Conservation (phyloP, 768 basidiomycete species). For the Clitopilus passeckerianus region DNA sequence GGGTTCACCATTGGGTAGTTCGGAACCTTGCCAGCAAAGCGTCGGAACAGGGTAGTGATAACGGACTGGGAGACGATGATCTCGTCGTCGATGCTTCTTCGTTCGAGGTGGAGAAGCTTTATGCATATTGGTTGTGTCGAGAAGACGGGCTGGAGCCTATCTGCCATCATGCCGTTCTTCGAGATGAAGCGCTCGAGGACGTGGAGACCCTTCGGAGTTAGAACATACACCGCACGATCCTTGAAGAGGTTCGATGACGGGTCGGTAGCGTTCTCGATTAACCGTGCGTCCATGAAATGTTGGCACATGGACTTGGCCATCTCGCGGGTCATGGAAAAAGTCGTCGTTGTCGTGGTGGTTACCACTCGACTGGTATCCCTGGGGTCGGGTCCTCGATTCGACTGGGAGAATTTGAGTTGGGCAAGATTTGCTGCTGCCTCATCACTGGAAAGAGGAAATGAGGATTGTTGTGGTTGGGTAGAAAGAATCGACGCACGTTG, state of each 20-base stretch:
- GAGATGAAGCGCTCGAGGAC: conserved; percentile 99
- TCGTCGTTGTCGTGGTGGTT: conserved; percentile 98
- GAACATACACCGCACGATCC: conserved; percentile 92
- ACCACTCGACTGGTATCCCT: conserved; percentile 97
- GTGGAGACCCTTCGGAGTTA: conserved; percentile 97
- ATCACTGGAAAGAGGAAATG: conserved; percentile 50
- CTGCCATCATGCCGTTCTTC: conserved; percentile 97
- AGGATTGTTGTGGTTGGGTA: conserved; percentile 7
- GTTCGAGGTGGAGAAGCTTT: conserved; percentile 95
- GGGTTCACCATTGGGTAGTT: conserved; percentile 60
- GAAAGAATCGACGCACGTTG: conserved; percentile 60
- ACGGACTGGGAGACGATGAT: conserved; percentile 94
- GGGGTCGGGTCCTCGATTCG: conserved; percentile 96
- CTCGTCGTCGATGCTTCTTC: conserved; percentile 90
- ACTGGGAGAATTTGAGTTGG: conserved; percentile 97
- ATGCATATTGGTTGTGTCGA: conserved; percentile 92
- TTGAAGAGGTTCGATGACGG: conserved; percentile 88
- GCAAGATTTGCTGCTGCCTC: conserved; percentile 92
- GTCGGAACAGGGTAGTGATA: conserved; percentile 90
- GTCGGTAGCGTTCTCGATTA: conserved; percentile 96
- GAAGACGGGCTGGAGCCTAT: conserved; percentile 88
- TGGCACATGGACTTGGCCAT: conserved; percentile 99
- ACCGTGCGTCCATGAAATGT: conserved; percentile 98
- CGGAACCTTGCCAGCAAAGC: conserved; percentile 86
- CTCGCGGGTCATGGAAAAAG: conserved; percentile 98